Conservation (phyloP, 2,329 filamentous ascomycete species). For the Lachnellula arida region DNA sequence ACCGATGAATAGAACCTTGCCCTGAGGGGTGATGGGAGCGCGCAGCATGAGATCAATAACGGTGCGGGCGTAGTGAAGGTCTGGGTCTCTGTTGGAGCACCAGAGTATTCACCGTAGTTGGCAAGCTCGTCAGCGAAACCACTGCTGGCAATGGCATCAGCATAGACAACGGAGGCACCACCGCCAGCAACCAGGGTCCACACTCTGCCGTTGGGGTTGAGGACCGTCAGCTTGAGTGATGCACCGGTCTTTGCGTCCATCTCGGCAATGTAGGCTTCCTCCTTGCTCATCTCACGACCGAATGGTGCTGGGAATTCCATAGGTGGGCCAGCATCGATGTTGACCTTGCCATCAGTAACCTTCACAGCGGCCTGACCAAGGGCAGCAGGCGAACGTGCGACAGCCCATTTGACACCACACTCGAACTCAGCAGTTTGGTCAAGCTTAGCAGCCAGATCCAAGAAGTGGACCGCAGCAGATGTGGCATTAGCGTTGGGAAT, state of each 20-base stretch:
- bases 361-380: constrained; percentile 73
- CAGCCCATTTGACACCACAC: constrained; percentile 98
- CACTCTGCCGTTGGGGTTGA: constrained; percentile 86
- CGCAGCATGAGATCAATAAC: constrained; percentile 97
- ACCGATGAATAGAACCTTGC: constrained; percentile 99
- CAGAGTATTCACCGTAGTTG: constrained; percentile 99
- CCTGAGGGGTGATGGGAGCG: constrained; percentile 75
- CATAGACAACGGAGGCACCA: constrained; percentile 98
- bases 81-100: constrained; percentile 96
- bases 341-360: constrained; percentile 69
- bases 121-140: constrained; percentile 94
- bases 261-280: constrained; percentile 98
- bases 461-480: constrained; percentile 93
- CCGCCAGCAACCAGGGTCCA: constrained; percentile 99
- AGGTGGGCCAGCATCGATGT: constrained; percentile 90
- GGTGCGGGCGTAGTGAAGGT: constrained; percentile 98
- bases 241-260: constrained; percentile 99
- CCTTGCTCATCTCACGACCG: constrained; percentile 96
- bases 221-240: constrained; percentile 94
- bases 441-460: constrained; percentile 96
- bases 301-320: constrained; percentile 99
- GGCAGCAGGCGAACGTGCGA: constrained; percentile 85
- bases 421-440: constrained; percentile 99
- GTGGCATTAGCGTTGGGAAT: constrained; percentile 91
- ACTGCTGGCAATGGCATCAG: constrained; percentile 93